Evolutionary conservation across 306 rosid genomes (phyloP), one percentile per base, ranked within the genome.

Genomic region (Rosa rugosa): DNA sequence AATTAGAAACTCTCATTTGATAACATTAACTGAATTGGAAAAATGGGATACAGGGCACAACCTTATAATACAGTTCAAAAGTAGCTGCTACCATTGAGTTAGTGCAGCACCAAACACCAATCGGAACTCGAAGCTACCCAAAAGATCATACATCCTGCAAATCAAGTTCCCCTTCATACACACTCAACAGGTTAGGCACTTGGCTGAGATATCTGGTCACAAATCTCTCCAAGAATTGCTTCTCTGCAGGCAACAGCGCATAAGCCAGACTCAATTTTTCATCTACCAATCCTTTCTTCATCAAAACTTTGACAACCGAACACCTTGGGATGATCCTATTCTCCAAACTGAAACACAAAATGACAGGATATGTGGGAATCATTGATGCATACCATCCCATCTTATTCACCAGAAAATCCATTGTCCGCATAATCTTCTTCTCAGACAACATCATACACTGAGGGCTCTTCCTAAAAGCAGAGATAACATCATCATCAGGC

Each of bases 281-380:
- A 54, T 54, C 34, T 4, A 71, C 18, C 73, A 89, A 72, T 22
- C 88, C 90, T 60, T 83, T 56, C n/a, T n/a, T n/a, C n/a, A n/a
- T n/a, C n/a, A n/a, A n/a, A n/a, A n/a, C n/a, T n/a, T n/a, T n/a
- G n/a, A n/a, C n/a, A n/a, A n/a, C n/a, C n/a, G n/a, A n/a, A n/a
- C n/a, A n/a, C n/a, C n/a, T n/a, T n/a, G n/a, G n/a, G n/a, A n/a
- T n/a, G n/a, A n/a, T n/a, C n/a, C n/a, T n/a, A n/a, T n/a, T n/a
- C n/a, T n/a, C n/a, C n/a, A n/a, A n/a, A n/a, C n/a, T n/a, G n/a
- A n/a, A n/a, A n/a, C n/a, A n/a, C n/a, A n/a, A n/a, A n/a, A n/a
- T n/a, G n/a, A n/a, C n/a, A n/a, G n/a, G n/a, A n/a, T n/a, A n/a
- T n/a, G n/a, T n/a, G n/a, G n/a, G n/a, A n/a, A n/a, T n/a, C n/a